phyloP scores from a whole-genome alignment of 495 filamentous ascomycete species.

The Neurospora tetrasperma region DNA sequence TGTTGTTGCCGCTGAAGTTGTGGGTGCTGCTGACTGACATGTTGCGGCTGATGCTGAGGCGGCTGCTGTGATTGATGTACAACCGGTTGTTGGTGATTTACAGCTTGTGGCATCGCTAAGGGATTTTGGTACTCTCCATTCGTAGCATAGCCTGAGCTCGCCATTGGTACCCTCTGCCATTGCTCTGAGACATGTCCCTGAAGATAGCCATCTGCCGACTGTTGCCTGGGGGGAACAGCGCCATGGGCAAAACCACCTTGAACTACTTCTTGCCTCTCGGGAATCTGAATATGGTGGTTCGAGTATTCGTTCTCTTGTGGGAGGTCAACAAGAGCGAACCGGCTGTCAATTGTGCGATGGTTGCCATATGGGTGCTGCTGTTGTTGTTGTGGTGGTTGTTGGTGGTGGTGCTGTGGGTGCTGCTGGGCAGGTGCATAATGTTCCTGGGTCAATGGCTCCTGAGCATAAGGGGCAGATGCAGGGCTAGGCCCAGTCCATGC shows the following conservation, averaged over 20 bases:
- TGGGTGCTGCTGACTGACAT: constrained; percentile 23
- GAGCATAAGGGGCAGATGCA: constrained; percentile 9
- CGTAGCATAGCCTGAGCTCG: constrained; percentile 9
- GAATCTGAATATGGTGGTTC: constrained; percentile 9
- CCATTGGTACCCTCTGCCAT: constrained; percentile 12
- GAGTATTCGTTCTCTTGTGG: constrained; percentile 8
- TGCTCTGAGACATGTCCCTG: constrained; percentile 9
- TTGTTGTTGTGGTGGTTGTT: not conserved
- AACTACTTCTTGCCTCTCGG: constrained; percentile 8
- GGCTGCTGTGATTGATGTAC: not conserved
- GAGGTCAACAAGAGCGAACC: constrained; percentile 14
- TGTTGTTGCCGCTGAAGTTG: constrained; percentile 16
- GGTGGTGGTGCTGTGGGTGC: constrained; percentile 1
- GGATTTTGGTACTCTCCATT: constrained; percentile 18
- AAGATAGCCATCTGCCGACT: constrained; percentile 10
- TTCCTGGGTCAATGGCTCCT: constrained; percentile 3
- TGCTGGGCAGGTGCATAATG: not conserved
- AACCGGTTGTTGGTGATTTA: constrained; percentile 6
- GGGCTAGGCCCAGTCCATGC: constrained; percentile 13
- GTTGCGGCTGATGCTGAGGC: constrained; percentile 23
- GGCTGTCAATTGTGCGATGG: constrained; percentile 11
- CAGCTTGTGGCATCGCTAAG: constrained; percentile 9
- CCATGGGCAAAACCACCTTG: constrained; percentile 9
- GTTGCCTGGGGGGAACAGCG: not conserved
- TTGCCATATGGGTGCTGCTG: constrained; percentile 7